A percentile compares a stretch with the other conserved stretches of the same genome.
These are phyloP conservation scores for Boletus subparvulus DNA, from an alignment of 768 basidiomycete genomes.

Conservation along the genomic window DNA sequence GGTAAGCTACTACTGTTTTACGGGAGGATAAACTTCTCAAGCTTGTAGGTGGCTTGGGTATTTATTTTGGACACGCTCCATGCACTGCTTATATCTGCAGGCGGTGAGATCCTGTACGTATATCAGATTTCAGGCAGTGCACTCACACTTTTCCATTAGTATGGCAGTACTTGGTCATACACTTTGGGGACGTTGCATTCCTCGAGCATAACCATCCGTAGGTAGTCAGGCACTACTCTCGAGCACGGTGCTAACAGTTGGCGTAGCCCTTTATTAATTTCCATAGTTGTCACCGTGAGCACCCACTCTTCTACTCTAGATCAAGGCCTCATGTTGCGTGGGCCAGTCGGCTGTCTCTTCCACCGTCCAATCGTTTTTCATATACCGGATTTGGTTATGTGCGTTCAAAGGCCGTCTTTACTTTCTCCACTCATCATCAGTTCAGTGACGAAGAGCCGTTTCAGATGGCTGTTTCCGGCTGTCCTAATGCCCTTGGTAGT, in stretches of 20 bases:
- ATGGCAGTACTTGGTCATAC: conserved; percentile 24
- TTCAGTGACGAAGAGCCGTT: conserved; percentile 15
- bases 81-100: conserved; percentile 15
- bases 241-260: conserved; percentile 4
- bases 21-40: neutral
- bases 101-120: conserved; percentile 12
- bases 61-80: conserved; percentile 21
- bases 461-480: conserved; percentile 18
- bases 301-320: neutral
- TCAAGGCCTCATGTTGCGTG: conserved; percentile 11
- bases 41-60: conserved; percentile 20
- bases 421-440: neutral
- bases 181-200: conserved; percentile 18
- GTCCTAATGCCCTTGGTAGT: conserved; percentile 18
- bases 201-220: conserved; percentile 19
- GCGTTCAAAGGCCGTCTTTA: conserved; percentile 5
- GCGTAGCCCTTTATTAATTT: conserved; percentile 19
- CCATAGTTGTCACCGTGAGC: conserved; percentile 24
- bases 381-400: conserved; percentile 26
- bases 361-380: conserved; percentile 26
- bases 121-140: neutral
- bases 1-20: conserved; percentile 2
- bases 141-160: conserved; percentile 11
- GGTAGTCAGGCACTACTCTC: conserved; percentile 9
- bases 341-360: conserved; percentile 20